Base-by-base conservation (phyloP, 371 early-diverging fungal genomes). In the Syncephalastrum monosporum region DNA sequence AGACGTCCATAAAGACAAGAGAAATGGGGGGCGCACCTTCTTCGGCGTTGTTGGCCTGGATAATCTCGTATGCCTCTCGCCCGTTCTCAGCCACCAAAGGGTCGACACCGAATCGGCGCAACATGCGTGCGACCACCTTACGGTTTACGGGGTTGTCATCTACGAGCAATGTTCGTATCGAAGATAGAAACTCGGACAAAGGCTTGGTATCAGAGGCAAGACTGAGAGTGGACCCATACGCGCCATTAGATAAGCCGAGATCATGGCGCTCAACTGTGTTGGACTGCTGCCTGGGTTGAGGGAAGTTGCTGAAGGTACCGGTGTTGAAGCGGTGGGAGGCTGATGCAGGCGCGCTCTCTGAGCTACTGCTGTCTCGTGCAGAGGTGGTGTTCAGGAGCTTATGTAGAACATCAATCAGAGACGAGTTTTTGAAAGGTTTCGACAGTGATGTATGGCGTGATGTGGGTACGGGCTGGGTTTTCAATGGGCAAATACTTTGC, bases 61-160 rank as follows among this genome's bases (percentile, higher is more conserved):
- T 57, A 43, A 66, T 53, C 7, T 75, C 72, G 15, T 63, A 70
- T 0, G 82, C 82, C 29, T 76, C 71, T 16, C 59, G 58, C 10
- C 82, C 82, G 41, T 79, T 77, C 25, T 68, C 61, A 7, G 81
- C 82, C 0, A 59, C 48, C 1, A 60, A 59, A 10, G 60, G 57
- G 12, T 45, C 21, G n/a, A 56, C 16, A n/a, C 50, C 59, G 43
- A 63, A 53, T 29, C 59, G 59, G 27, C n/a, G 52, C 17, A 81
- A 54, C 79, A 80, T 75, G 43, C 72, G 68, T 10, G 72, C 57
- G 42, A 75, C 59, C 4, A 82, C 82, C 56, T 74, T 77, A 8
- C 71, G 64, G 50, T 82, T 82, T 44, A 82, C 69, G 1, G 80
- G 76, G 47, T 82, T 82, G 50, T 82, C 83, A 45, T 82, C 83